These are phyloP conservation scores for Solanum dulcamara DNA, from an alignment of 257 asterid species.

Conservation along the genomic window DNA sequence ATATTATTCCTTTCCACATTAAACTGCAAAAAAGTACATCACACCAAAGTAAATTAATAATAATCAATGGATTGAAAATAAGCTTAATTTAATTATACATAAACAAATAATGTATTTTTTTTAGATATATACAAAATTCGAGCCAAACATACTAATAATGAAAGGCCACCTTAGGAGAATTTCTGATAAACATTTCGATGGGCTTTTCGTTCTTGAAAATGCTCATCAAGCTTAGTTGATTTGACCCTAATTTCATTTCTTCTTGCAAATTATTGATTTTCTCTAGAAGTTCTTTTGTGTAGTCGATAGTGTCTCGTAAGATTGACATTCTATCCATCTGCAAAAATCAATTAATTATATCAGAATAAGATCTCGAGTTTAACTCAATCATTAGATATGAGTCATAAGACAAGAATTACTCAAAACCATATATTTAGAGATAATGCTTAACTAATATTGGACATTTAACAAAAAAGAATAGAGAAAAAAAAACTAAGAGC, in stretches of 20 bases:
- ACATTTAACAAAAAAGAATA: background rate
- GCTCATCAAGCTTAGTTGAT: constrained; percentile 19
- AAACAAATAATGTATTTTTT: background rate
- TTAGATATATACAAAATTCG: background rate
- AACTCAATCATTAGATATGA: background rate
- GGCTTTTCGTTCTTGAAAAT: constrained; percentile 47
- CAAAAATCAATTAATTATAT: background rate
- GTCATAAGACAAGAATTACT: background rate
- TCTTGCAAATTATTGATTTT: constrained; percentile 47
- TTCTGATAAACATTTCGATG: constrained; percentile 30
- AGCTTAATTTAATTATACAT: background rate
- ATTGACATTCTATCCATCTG: constrained; percentile 88
- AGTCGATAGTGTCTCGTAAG: constrained; percentile 74
- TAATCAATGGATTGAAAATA: background rate
- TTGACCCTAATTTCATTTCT: constrained; percentile 31
- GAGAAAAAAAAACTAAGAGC: too few species aligned
- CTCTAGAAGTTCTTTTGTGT: constrained; percentile 61
- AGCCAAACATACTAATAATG: background rate
- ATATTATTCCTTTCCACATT: constrained; percentile 37
- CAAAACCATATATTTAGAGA: background rate
- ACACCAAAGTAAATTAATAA: background rate
- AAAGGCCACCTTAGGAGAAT: constrained; percentile 55
- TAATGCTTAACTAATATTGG: background rate
- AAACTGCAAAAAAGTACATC: constrained; percentile 27
- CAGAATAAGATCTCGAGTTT: background rate